phyloP scores from a whole-genome alignment of 352 stramenopile species.

The Globisporangium sylvaticum region DNA sequence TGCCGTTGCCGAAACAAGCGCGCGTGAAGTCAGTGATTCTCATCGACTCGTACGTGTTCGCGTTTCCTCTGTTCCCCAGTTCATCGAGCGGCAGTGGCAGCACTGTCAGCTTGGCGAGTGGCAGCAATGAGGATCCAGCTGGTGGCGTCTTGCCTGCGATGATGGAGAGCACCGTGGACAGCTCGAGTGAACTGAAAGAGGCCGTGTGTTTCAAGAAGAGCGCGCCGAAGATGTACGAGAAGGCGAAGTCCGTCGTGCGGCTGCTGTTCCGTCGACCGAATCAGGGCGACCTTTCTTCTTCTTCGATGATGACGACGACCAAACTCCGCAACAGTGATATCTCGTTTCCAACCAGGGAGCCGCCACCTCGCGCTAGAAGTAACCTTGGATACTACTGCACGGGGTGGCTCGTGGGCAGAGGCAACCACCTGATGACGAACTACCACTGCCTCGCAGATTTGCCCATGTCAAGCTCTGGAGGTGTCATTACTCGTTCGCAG shows the following conservation, averaged over 20 bases:
- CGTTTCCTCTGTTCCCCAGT: not conserved
- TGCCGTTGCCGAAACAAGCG: conserved; percentile 25
- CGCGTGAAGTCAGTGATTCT: conserved; percentile 23
- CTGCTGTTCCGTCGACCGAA: conserved; percentile 37
- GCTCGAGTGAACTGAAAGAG: conserved; percentile 46
- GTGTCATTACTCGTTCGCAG: not conserved
- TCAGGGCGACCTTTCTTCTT: not conserved
- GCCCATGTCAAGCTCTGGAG: conserved; percentile 8
- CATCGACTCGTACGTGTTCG: conserved; percentile 43
- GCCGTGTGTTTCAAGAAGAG: conserved; percentile 54
- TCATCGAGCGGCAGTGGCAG: not conserved
- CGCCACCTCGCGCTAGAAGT: not conserved
- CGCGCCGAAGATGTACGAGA: conserved; percentile 50
- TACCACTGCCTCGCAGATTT: conserved; percentile 49
- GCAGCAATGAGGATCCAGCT: not conserved
- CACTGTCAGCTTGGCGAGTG: not conserved
- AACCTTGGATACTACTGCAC: conserved; percentile 45
- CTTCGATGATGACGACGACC: not conserved
- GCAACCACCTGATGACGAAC: conserved; percentile 65
- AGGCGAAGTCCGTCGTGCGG: conserved; percentile 41
- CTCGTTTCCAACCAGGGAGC: not conserved
- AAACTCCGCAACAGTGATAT: not conserved
- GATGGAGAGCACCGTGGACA: conserved; percentile 44
- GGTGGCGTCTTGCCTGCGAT: not conserved
- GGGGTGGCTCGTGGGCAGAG: conserved; percentile 53